Evolutionary conservation across 805 yeast genomes (phyloP).

Genomic region (Yarrowia porcina): DNA sequence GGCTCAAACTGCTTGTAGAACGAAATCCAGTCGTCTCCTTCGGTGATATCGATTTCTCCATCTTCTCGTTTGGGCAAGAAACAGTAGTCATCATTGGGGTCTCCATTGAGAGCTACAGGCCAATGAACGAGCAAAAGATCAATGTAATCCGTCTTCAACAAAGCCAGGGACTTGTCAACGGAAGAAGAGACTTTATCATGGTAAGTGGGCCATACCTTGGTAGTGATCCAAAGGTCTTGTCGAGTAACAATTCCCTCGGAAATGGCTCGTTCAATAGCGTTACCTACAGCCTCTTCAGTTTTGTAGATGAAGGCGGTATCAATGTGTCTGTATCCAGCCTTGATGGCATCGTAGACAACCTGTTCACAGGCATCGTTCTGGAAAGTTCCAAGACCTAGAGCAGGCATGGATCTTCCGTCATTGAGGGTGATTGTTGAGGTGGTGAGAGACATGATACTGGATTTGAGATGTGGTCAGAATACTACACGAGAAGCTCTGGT

Average conservation of each 20-base stretch:
- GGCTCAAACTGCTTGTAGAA: constrained; percentile 46
- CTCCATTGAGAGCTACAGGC: constrained; percentile 35
- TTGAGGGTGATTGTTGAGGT: constrained; percentile 38
- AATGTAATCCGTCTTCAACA: constrained; percentile 52
- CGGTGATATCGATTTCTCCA: background rate
- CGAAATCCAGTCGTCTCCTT: constrained; percentile 28
- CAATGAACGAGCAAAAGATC: constrained; percentile 68
- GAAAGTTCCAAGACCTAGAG: constrained; percentile 68
- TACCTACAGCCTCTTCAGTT: constrained; percentile 60
- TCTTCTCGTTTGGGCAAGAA: background rate
- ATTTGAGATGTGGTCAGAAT: no score
- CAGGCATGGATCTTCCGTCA: constrained; percentile 63
- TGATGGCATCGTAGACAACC: constrained; percentile 56
- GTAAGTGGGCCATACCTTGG: constrained; percentile 68
- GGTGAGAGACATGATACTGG: constrained; percentile 2
- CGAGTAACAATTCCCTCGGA: constrained; percentile 51
- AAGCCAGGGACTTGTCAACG: constrained; percentile 47
- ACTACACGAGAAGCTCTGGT: no score
- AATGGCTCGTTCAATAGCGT: constrained; percentile 55
- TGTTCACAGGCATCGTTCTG: constrained; percentile 32
- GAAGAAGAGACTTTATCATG: constrained; percentile 64
- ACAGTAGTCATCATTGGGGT: background rate
- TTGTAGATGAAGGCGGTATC: constrained; percentile 69
- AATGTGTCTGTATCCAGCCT: constrained; percentile 67
- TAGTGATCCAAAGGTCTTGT: constrained; percentile 51